These are phyloP conservation scores for Torulaspora indica DNA, from an alignment of 805 yeast genomes.

Conservation along the genomic window DNA sequence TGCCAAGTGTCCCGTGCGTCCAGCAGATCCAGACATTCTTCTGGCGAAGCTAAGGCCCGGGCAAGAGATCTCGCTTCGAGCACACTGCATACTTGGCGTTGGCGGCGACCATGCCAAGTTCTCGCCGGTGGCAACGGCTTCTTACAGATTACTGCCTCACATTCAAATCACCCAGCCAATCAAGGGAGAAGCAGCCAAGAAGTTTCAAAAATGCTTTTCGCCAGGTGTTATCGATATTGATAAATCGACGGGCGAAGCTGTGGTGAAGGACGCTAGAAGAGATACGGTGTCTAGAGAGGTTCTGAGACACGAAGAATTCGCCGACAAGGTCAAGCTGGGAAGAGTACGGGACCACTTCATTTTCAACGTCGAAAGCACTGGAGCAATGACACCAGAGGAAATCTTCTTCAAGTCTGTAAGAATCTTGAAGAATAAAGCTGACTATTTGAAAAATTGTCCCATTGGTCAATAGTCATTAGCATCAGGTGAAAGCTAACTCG, in stretches of 20 bases:
- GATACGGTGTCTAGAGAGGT: slow-evolving; percentile 98
- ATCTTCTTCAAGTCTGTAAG: slow-evolving; percentile 87
- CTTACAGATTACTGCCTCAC: slow-evolving; percentile 86
- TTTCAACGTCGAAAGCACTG: slow-evolving; percentile 90
- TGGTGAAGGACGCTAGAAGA: slow-evolving; percentile 81
- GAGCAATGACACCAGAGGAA: slow-evolving; percentile 96
- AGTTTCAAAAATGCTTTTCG: slow-evolving; percentile 87
- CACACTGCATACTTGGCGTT: slow-evolving; percentile 84
- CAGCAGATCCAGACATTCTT: slow-evolving; percentile 84
- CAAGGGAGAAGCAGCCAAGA: slow-evolving; percentile 66
- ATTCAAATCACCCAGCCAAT: slow-evolving; percentile 74
- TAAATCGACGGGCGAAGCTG: slow-evolving; percentile 57
- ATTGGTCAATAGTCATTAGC: slow-evolving; percentile 47
- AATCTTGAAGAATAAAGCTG: slow-evolving; percentile 79
- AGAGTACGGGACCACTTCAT: slow-evolving; percentile 89
- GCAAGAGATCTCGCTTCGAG: slow-evolving; percentile 87
- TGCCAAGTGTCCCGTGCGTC: slow-evolving; percentile 60
- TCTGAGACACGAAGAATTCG: slow-evolving; percentile 85
- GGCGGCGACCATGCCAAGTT: slow-evolving; percentile 97
- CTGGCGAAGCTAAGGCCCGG: slow-evolving; percentile 94
- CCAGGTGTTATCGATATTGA: slow-evolving; percentile 83
- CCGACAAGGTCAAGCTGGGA: slow-evolving; percentile 85
- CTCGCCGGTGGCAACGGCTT: slow-evolving; percentile 95
- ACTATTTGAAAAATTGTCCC: slow-evolving; percentile 72
- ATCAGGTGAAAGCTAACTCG: slow-evolving; percentile 3